These are phyloP conservation scores for Hygrocybe punicea DNA, from an alignment of 768 basidiomycete species.

Conservation along the genomic window DNA sequence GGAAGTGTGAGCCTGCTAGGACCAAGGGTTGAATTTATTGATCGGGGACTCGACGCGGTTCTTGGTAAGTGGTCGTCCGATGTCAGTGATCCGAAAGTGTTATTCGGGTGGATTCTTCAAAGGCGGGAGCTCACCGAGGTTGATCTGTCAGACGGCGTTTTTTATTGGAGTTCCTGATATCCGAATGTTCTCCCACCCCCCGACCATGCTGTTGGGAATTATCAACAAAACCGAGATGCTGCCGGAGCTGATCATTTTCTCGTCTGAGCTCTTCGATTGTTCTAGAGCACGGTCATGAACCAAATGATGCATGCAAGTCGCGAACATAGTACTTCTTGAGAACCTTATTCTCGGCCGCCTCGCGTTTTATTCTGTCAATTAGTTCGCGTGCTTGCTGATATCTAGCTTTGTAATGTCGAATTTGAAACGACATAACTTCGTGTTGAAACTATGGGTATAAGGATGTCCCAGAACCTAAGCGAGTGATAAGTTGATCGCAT, in stretches of 20 bases:
- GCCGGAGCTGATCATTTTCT: constrained; percentile 52
- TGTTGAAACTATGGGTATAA: constrained; percentile 62
- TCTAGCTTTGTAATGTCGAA: constrained; percentile 59
- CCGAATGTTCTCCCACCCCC: constrained; percentile 30
- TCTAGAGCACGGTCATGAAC: constrained; percentile 34
- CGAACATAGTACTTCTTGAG: constrained; percentile 50
- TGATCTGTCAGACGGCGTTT: constrained; percentile 57
- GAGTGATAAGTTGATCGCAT: neutral
- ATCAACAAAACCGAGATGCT: constrained; percentile 24
- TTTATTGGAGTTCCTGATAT: constrained; percentile 51
- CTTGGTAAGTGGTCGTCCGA: constrained; percentile 19
- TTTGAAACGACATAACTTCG: constrained; percentile 65
- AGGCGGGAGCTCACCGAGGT: constrained; percentile 38
- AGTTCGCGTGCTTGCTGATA: constrained; percentile 52
- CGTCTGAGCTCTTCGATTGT: constrained; percentile 45
- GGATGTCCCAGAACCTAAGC: neutral
- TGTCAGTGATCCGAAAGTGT: constrained; percentile 12
- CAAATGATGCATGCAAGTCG: constrained; percentile 7
- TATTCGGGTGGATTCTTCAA: constrained; percentile 1
- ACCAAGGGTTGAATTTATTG: constrained; percentile 50
- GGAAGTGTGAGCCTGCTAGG: constrained; percentile 69
- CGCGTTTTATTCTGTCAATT: constrained; percentile 52
- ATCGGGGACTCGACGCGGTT: constrained; percentile 60
- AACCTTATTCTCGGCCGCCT: constrained; percentile 37
- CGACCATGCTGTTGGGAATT: constrained; percentile 21